phyloP scores from a whole-genome alignment of 306 rosid species.

The Cucurbita argyrosperma region DNA sequence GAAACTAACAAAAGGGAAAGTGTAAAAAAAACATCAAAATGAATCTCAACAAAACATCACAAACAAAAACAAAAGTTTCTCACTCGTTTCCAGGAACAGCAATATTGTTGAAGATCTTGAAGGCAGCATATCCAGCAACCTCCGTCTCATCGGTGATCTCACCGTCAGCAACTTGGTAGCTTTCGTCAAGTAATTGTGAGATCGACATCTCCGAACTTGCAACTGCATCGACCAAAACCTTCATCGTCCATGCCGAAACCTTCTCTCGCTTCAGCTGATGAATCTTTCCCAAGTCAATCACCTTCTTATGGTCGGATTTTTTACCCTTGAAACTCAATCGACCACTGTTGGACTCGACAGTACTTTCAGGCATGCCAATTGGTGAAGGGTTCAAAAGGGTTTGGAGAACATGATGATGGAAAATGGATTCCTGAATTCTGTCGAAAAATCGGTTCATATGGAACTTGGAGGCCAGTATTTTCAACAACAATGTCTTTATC shows the following conservation, averaged over 20 bases:
- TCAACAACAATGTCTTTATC: slow-evolving; percentile 43
- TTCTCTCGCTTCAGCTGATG: slow-evolving; percentile 72
- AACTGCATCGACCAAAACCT: slow-evolving; percentile 73
- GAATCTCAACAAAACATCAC: background rate
- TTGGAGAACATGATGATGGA: slow-evolving; percentile 69
- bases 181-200: slow-evolving; percentile 47
- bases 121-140: slow-evolving; percentile 62
- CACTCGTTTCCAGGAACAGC: slow-evolving; percentile 51
- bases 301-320: slow-evolving; percentile 32
- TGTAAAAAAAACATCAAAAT: background rate
- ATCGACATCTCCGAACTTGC: slow-evolving; percentile 63
- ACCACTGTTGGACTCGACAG: slow-evolving; percentile 33
- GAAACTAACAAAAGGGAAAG: slow-evolving; percentile 24
- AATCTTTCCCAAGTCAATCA: slow-evolving; percentile 58
- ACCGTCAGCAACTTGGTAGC: slow-evolving; percentile 32
- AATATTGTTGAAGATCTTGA: slow-evolving; percentile 56
- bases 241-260: slow-evolving; percentile 96
- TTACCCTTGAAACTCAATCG: slow-evolving; percentile 41
- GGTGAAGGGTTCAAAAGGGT: slow-evolving; percentile 63
- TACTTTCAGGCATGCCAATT: slow-evolving; percentile 48
- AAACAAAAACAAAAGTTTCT: slow-evolving; percentile 11
- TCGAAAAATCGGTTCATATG: slow-evolving; percentile 78
- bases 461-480: slow-evolving; percentile 63
- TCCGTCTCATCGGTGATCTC: slow-evolving; percentile 90
- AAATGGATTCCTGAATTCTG: slow-evolving; percentile 77